Evolutionary conservation across 176 grass and related monocot genomes (phyloP), one percentile per base, ranked within the genome.

Genomic region (Panicum miliaceum): DNA sequence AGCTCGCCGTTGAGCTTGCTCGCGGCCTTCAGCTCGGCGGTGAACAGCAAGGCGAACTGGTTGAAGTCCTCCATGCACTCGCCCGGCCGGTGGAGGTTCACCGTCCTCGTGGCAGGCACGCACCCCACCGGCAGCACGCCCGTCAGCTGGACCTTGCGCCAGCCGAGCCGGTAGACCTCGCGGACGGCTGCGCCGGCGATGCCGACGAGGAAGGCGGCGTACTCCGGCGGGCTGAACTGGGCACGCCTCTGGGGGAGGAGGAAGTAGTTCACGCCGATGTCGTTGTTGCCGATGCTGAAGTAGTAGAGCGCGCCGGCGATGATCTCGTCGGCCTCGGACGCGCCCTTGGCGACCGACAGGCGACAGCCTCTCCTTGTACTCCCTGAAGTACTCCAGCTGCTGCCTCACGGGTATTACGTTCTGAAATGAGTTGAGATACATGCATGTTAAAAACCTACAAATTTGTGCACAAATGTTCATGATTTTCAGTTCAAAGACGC

Each of bases 181-280:
- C 81, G 65, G 32, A 90, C 27, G 71, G 86, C 80, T 3, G 27
- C 63, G 7, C 22, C 78, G 8, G 85, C 65, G 20, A 71, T 18
- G 64, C 22, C 47, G 29, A 75, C 20, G 22, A 93, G 81, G 88
- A 75, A 88, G 25, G 75, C 20, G 52, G 69, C 65, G 88, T 88
- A 93, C 54, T 93, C 82, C 22, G 67, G 42, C 26, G 86, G 54
- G 4, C 69, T 88, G 88, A 84, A 90, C 43, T 83, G 7, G 7
- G 26, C 78, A 19, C 15, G 25, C 19, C 84, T 48, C 37, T 64
- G 26, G 9, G 82, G 71, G 16, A 79, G 8, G 12, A 46, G 1
- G 78, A 45, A 90, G 88, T 90, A 93, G 82, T 90, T 85, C n/a
- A 85, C 41, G 13, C 84, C 57, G 85, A 93, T 88, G 63, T 93